A percentile compares a stretch with the other conserved stretches of the same genome.
phyloP scores from a whole-genome alignment of 106 monocot species.

The Iris macrosiphon region DNA sequence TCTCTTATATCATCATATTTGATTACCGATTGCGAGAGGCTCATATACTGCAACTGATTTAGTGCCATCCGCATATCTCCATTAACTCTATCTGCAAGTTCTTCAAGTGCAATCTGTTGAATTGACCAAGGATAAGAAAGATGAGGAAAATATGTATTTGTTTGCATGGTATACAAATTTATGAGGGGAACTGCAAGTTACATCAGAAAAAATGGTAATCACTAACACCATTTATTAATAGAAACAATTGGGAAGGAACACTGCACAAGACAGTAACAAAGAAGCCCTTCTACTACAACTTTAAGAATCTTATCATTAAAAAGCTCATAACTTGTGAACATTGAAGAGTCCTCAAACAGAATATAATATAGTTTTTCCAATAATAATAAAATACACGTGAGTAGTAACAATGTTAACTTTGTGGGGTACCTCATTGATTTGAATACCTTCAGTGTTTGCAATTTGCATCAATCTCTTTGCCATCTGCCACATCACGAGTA shows the following conservation, averaged over 20 bases:
- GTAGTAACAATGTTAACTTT: no score
- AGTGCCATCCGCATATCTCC: constrained; percentile 97
- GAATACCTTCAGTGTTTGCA: constrained; percentile 73
- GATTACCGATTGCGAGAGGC: constrained; percentile 66
- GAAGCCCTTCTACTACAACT: no score
- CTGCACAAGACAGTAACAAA: no score
- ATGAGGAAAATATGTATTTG: background rate
- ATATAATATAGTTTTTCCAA: no score
- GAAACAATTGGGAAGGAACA: no score
- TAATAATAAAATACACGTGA: no score
- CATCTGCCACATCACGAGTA: constrained; percentile 43
- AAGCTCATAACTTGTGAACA: no score
- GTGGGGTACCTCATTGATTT: constrained; percentile 79
- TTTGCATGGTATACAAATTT: background rate
- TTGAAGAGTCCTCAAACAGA: no score
- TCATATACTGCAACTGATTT: constrained; percentile 98
- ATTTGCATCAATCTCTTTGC: constrained; percentile 85
- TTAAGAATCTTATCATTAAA: no score
- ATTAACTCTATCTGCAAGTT: constrained; percentile 87
- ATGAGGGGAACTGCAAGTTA: constrained; percentile 35
- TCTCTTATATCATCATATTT: constrained; percentile 89
- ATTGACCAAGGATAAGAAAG: background rate
- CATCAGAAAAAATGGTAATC: background rate
- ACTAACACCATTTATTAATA: no score
- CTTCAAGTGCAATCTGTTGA: constrained; percentile 81